phyloP scores from a whole-genome alignment of 2,329 filamentous ascomycete genomes.

The Colletotrichum tropicicola region DNA sequence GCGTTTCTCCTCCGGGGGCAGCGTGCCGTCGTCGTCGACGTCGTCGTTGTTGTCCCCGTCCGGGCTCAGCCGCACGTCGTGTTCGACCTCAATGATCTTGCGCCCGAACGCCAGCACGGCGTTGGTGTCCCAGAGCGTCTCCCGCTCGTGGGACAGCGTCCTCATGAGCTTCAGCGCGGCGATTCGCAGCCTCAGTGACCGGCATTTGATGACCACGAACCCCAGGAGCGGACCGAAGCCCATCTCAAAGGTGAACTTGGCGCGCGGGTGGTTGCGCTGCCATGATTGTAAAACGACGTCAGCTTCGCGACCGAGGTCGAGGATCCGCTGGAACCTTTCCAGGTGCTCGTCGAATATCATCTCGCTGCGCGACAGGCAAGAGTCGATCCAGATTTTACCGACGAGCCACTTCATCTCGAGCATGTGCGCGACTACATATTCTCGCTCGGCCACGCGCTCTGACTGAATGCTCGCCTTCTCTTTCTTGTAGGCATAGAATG shows the following conservation, averaged over 20 bases:
- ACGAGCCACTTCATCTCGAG: slow-evolving; percentile 43
- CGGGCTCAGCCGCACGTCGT: slow-evolving; percentile 39
- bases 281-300: background rate
- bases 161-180: slow-evolving; percentile 43
- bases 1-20: slow-evolving; percentile 38
- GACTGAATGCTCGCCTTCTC: background rate
- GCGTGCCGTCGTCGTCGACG: slow-evolving; percentile 31
- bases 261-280: background rate
- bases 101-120: slow-evolving; percentile 41
- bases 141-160: slow-evolving; percentile 38
- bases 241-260: slow-evolving; percentile 51
- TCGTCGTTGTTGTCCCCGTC: slow-evolving; percentile 30
- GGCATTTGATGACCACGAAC: slow-evolving; percentile 49
- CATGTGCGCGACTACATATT: slow-evolving; percentile 22
- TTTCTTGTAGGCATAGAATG: slow-evolving; percentile 32
- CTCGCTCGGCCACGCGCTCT: background rate
- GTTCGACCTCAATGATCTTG: slow-evolving; percentile 49
- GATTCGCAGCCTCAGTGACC: slow-evolving; percentile 44
- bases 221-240: slow-evolving; percentile 48
- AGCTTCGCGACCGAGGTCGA: slow-evolving; percentile 36
- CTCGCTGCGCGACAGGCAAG: slow-evolving; percentile 41
- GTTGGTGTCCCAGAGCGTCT: slow-evolving; percentile 47
- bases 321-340: slow-evolving; percentile 40
- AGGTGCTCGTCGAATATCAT: slow-evolving; percentile 43
- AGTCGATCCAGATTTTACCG: slow-evolving; percentile 43